A percentile compares a stretch with the other conserved stretches of the same genome.
phyloP scores from a whole-genome alignment of 345 rosid species.

The Psidium guajava region DNA sequence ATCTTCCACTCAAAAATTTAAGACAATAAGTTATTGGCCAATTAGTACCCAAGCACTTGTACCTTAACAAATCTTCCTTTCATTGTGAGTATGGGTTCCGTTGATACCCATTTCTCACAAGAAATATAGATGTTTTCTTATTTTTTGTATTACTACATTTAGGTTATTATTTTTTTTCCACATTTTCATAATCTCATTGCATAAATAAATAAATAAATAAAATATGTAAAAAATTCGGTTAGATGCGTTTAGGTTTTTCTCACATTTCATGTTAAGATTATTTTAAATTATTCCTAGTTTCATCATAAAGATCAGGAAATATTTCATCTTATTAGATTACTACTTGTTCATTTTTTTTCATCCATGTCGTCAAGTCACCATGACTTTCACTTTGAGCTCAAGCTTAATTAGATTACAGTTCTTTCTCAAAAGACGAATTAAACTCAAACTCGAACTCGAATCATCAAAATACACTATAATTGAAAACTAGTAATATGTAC shows the following conservation, averaged over 20 bases:
- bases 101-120: neutral
- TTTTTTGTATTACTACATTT: neutral
- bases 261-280: neutral
- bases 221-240: neutral
- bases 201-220: neutral
- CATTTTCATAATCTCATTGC: neutral
- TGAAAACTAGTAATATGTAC: neutral
- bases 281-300: no score
- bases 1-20: neutral
- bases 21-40: neutral
- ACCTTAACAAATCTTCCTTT: neutral
- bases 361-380: neutral
- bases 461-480: neutral
- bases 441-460: neutral
- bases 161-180: neutral
- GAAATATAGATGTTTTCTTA: neutral
- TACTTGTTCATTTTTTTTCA: no score
- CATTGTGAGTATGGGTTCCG: neutral
- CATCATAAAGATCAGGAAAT: no score
- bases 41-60: neutral
- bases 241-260: neutral
- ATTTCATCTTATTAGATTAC: no score
- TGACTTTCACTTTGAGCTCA: neutral
- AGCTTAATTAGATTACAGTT: neutral
- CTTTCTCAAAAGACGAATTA: neutral